phyloP scores from a whole-genome alignment of 495 filamentous ascomycete species.

The Podospora appendiculata region DNA sequence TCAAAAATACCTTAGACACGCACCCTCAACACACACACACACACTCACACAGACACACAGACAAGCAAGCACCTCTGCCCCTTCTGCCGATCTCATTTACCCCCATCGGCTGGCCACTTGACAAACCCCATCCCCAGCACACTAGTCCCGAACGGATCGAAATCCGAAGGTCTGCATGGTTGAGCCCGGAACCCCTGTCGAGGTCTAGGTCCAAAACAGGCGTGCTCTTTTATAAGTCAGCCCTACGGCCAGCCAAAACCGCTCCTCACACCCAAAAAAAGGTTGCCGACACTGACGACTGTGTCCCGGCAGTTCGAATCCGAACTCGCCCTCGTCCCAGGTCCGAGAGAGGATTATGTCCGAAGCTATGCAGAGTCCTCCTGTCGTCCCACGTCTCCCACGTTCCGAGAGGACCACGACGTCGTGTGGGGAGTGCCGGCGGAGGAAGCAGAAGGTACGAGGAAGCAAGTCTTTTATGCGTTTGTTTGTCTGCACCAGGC shows the following conservation, averaged over 20 bases:
- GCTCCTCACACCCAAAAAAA: too few relatives aligned
- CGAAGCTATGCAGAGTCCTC: conserved; percentile 22
- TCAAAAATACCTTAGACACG: too few relatives aligned
- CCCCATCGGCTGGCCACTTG: neutral
- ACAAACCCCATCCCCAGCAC: conserved; percentile 5
- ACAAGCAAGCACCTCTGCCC: neutral
- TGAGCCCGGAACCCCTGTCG: conserved; percentile 10
- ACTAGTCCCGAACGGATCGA: conserved; percentile 22
- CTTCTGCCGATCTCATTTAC: neutral
- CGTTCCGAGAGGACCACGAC: conserved; percentile 30
- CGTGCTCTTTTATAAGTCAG: conserved; percentile 23
- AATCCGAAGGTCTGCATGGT: conserved; percentile 23
- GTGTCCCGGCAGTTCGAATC: too few relatives aligned
- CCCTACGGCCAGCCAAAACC: conserved; percentile 15
- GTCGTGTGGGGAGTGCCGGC: conserved; percentile 31
- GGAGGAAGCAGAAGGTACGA: conserved; percentile 33
- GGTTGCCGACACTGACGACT: too few relatives aligned
- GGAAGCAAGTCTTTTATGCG: neutral
- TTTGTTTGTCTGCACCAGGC: neutral
- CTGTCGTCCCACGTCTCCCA: conserved; percentile 11
- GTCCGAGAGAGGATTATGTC: conserved; percentile 17
- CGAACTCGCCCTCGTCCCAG: too few relatives aligned
- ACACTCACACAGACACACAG: too few relatives aligned
- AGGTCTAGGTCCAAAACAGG: conserved; percentile 5
- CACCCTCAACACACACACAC: too few relatives aligned